These are phyloP conservation scores for Mortierella sp. DNA, from an alignment of 371 early-diverging fungal species.

Conservation along the genomic window DNA sequence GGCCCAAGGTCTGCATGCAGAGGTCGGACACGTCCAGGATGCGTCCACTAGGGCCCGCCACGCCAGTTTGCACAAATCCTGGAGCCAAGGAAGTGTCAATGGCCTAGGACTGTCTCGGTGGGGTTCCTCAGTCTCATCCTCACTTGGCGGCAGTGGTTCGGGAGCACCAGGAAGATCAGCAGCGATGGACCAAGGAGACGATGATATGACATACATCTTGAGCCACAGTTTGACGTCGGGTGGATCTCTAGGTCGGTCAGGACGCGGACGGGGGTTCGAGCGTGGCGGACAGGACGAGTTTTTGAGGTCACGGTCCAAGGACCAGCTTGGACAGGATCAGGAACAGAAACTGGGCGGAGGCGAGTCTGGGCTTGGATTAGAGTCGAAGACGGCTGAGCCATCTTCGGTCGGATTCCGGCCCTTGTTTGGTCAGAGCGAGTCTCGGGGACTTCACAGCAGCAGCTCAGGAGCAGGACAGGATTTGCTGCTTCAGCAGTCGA, in stretches of 20 bases:
- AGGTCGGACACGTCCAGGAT: neutral
- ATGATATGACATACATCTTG: slow-evolving; percentile 43
- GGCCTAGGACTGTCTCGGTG: slow-evolving; percentile 6
- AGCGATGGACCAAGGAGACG: slow-evolving; percentile 26
- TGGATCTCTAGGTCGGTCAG: slow-evolving; percentile 31
- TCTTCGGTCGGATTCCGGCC: slow-evolving; percentile 41
- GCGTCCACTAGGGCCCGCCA: slow-evolving; percentile 23
- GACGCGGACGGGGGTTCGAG: slow-evolving; percentile 24
- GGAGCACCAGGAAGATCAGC: slow-evolving; percentile 3
- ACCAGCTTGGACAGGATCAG: slow-evolving; percentile 17
- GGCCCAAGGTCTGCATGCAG: slow-evolving; percentile 14
- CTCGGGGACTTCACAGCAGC: slow-evolving; percentile 15
- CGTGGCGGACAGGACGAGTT: slow-evolving; percentile 18
- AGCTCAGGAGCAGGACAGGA: slow-evolving; percentile 6
- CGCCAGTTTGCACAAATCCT: slow-evolving; percentile 27
- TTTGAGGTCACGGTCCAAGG: slow-evolving; percentile 27
- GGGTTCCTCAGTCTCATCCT: neutral
- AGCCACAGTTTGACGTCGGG: slow-evolving; percentile 52
- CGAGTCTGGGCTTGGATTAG: slow-evolving; percentile 14
- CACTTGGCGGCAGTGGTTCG: slow-evolving; percentile 11
- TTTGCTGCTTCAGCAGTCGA: neutral
- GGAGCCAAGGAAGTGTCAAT: slow-evolving; percentile 15
- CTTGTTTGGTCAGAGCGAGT: slow-evolving; percentile 31
- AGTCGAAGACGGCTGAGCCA: slow-evolving; percentile 11
- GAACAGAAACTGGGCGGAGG: slow-evolving; percentile 13